Base-by-base conservation (phyloP, 108 stramenopile species). In the Nitzschia palea region DNA sequence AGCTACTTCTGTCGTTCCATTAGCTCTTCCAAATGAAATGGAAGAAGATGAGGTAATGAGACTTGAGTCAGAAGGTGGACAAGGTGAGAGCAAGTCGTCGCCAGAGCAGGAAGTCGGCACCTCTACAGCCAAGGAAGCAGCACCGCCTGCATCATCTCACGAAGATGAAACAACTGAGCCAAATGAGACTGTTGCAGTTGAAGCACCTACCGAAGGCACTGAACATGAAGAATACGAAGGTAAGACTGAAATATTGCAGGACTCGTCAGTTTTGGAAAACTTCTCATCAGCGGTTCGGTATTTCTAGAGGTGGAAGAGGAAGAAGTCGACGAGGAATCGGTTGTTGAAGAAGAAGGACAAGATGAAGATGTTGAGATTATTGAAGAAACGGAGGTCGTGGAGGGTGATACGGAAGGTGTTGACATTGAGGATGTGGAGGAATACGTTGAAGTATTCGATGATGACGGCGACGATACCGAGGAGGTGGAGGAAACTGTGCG, bases 291-390 rank as follows among this genome's bases (percentile, higher is more conserved):
- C n/a, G n/a, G n/a, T n/a, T n/a, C n/a, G n/a, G n/a, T n/a, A n/a
- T n/a, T n/a, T n/a, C n/a, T n/a, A n/a, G n/a, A n/a, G n/a, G n/a
- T n/a, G n/a, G n/a, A n/a, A n/a, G n/a, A n/a, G n/a, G n/a, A n/a
- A n/a, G n/a, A n/a, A n/a, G n/a, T n/a, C n/a, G n/a, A n/a, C n/a
- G n/a, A n/a, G n/a, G n/a, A n/a, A n/a, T n/a, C n/a, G n/a, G n/a
- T n/a, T n/a, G n/a, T 37, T 52, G 51, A 32, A 20, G 29, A 8
- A 23, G 31, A 22, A 9, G 32, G 32, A 52, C 31, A 53, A 25
- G 68, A 45, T 1, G 55, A 59, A 26, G 68, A 55, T 12, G 68
- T 47, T 25, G 58, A 60, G 33, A 59, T 50, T 23, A 44, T 50
- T n/a, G 40, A 70, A 26, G 48, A 53, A 45, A 26, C 52, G 14